Conservation (phyloP, 2,329 filamentous ascomycete species). For the Aspergillus persii region DNA sequence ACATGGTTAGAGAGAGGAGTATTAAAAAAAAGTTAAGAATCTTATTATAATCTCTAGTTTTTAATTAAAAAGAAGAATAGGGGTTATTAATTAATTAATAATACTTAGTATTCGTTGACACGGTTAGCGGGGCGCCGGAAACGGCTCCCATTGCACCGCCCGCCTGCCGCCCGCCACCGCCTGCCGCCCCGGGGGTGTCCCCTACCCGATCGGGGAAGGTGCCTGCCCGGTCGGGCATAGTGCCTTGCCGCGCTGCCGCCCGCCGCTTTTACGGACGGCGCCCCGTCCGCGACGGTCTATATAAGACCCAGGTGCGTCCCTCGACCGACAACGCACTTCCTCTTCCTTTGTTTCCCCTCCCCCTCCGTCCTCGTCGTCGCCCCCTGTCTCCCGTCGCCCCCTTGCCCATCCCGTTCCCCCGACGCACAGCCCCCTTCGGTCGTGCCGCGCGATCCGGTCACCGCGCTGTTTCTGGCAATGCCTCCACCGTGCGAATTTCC, state of each 20-base stretch:
- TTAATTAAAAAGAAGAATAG: too few relatives aligned
- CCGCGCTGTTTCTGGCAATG: constrained; percentile 1
- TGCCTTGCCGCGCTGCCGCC: constrained; percentile 12
- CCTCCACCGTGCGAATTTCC: neutral
- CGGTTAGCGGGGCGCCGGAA: too few relatives aligned
- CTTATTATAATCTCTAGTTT: too few relatives aligned
- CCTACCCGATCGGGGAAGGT: constrained; percentile 36
- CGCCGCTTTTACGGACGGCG: neutral
- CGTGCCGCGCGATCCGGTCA: neutral
- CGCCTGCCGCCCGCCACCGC: constrained; percentile 11
- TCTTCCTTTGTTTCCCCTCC: neutral
- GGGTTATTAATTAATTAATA: too few relatives aligned
- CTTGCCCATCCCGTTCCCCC: neutral
- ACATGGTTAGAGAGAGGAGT: too few relatives aligned
- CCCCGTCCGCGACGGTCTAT: neutral
- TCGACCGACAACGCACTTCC: constrained; percentile 1
- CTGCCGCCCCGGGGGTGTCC: constrained; percentile 51
- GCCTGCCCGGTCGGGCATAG: constrained; percentile 13
- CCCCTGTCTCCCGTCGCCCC: constrained; percentile 1
- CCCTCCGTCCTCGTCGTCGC: neutral
- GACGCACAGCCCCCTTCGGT: constrained; percentile 1
- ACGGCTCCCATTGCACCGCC: too few relatives aligned
- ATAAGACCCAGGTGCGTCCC: constrained; percentile 1
- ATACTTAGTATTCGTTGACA: too few relatives aligned
- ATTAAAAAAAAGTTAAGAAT: too few relatives aligned